A percentile compares a stretch with the other conserved stretches of the same genome.
phyloP scores from a whole-genome alignment of 2,329 filamentous ascomycete species.

The Aspergillus brunneoviolaceus region DNA sequence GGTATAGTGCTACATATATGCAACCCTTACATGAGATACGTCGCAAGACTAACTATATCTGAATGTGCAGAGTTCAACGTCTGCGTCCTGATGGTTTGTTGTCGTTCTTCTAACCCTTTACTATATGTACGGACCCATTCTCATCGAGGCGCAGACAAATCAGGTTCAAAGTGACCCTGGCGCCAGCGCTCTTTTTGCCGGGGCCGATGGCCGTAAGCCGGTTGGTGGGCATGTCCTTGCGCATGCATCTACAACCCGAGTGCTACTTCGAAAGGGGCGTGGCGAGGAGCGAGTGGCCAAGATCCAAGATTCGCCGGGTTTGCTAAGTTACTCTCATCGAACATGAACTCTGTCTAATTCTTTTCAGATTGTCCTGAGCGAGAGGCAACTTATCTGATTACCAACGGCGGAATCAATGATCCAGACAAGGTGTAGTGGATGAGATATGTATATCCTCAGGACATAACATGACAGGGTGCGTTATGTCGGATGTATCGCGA shows the following conservation, averaged over 20 bases:
- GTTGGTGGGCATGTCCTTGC: slow-evolving; percentile 68
- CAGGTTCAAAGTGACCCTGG: slow-evolving; percentile 71
- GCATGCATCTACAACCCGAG: slow-evolving; percentile 66
- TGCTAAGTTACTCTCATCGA: slow-evolving; percentile 15
- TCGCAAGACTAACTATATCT: slow-evolving; percentile 9
- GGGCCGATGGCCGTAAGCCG: slow-evolving; percentile 67
- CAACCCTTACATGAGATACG: neutral
- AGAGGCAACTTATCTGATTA: slow-evolving; percentile 70
- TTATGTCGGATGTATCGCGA: no score
- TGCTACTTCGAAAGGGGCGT: slow-evolving; percentile 66
- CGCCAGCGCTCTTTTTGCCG: slow-evolving; percentile 65
- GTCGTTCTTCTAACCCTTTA: neutral
- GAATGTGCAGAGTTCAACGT: slow-evolving; percentile 62
- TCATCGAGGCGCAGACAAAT: slow-evolving; percentile 54
- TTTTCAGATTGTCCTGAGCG: slow-evolving; percentile 63
- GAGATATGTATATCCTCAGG: slow-evolving; percentile 1
- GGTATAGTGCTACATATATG: slow-evolving; percentile 35
- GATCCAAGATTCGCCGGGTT: slow-evolving; percentile 66
- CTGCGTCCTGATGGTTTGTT: slow-evolving; percentile 59
- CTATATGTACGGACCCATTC: neutral
- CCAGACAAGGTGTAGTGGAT: slow-evolving; percentile 57
- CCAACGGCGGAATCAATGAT: slow-evolving; percentile 67
- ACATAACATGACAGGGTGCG: no score
- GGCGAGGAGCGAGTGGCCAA: slow-evolving; percentile 70
- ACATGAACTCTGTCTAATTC: slow-evolving; percentile 15